Percentiles rank a stretch among this genome's conserved stretches.
Evolutionary conservation across 257 asterid genomes (phyloP).

Genomic region (Fraxinus quadrangulata): DNA sequence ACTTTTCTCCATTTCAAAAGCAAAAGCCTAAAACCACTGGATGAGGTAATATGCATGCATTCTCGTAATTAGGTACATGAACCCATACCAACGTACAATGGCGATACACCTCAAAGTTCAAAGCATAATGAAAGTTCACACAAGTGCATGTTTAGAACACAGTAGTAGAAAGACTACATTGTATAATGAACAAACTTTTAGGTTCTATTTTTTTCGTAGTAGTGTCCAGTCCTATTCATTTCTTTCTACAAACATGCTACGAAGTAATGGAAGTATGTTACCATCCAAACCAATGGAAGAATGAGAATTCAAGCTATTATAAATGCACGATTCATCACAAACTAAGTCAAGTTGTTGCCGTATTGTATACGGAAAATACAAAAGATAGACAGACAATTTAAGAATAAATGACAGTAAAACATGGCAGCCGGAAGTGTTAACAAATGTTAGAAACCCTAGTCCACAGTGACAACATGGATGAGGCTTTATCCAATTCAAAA

Average conservation of each 20-base stretch:
- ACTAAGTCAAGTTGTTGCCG: not conserved
- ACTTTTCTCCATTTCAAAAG: not conserved
- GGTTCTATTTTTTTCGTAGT: not conserved
- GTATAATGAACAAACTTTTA: not conserved
- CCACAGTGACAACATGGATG: slow-evolving; percentile 23
- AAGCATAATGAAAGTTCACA: not conserved
- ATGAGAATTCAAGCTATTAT: not conserved
- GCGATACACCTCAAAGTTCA: not conserved
- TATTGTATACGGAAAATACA: not conserved
- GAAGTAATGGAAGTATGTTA: not conserved
- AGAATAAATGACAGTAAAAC: not conserved
- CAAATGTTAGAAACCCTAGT: slow-evolving; percentile 44
- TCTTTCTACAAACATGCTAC: too few relatives aligned
- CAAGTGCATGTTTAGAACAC: not conserved
- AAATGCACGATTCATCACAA: not conserved
- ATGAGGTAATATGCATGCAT: not conserved
- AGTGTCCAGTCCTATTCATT: not conserved
- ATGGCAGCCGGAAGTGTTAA: not conserved
- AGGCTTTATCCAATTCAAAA: slow-evolving; percentile 5
- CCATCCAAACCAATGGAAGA: not conserved
- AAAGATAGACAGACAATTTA: not conserved
- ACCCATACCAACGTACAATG: not conserved
- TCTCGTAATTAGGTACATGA: not conserved
- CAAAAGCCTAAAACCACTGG: not conserved
- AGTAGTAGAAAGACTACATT: not conserved